Evolutionary conservation across 257 asterid species (phyloP).

Genomic region (Hygrophila difformis): DNA sequence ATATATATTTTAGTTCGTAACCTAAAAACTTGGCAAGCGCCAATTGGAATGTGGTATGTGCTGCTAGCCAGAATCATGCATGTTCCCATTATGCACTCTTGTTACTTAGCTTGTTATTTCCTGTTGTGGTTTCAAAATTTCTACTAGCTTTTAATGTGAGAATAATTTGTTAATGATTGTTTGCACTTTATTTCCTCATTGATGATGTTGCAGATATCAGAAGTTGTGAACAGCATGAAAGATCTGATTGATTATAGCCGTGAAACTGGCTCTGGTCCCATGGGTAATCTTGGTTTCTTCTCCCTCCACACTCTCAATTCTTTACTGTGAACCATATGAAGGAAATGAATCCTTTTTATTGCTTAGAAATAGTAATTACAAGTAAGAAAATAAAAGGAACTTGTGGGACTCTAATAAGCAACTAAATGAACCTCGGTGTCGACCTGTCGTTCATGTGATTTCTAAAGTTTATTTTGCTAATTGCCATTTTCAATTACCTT

Average conservation of each 20-base stretch:
- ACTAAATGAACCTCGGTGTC: not conserved
- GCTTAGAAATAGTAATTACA: too few relatives aligned
- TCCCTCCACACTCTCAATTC: conserved; percentile 2
- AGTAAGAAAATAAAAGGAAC: not conserved
- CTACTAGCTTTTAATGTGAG: not conserved
- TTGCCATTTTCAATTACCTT: not conserved
- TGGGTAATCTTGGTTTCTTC: conserved; percentile 56
- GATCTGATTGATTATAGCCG: conserved; percentile 95
- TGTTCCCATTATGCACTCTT: not conserved
- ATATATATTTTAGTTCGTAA: too few relatives aligned
- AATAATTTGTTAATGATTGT: conserved; percentile 1
- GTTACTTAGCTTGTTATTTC: not conserved
- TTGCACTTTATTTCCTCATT: not conserved
- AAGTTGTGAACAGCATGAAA: conserved; percentile 99
- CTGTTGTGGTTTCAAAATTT: too few relatives aligned
- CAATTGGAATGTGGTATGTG: not conserved
- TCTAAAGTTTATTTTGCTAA: conserved; percentile 1
- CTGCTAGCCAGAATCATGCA: not conserved
- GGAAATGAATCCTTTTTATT: not conserved
- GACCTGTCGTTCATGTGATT: conserved; percentile 4
- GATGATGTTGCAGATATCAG: conserved; percentile 72
- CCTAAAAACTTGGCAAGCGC: not conserved
- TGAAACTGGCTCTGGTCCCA: conserved; percentile 84
- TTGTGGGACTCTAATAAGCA: not conserved
- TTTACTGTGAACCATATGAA: not conserved